phyloP scores from a whole-genome alignment of 257 asterid genomes.

The Rehmannia glutinosa region DNA sequence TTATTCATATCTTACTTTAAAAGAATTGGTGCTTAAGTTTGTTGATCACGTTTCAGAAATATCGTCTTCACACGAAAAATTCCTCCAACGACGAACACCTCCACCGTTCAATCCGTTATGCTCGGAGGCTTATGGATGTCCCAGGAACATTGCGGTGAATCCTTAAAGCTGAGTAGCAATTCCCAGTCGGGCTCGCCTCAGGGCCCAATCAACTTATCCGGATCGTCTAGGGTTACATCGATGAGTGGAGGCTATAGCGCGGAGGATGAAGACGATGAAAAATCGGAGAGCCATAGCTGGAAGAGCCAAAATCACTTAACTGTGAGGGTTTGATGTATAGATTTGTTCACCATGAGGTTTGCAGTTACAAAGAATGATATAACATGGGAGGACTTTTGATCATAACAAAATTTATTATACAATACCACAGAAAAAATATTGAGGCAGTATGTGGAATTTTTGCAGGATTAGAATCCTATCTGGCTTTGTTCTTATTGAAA shows the following conservation, averaged over 20 bases:
- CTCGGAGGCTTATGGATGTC: conserved; percentile 26
- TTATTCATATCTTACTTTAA: background rate
- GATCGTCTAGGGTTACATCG: conserved; percentile 39
- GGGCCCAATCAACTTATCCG: conserved; percentile 46
- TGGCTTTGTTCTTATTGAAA: conserved; percentile 9
- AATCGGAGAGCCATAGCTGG: conserved; percentile 50
- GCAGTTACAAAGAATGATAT: conserved; percentile 24
- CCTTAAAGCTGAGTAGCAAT: conserved; percentile 32
- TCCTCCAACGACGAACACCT: conserved; percentile 9
- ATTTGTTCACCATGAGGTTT: conserved; percentile 31
- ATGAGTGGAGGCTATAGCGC: conserved; percentile 27
- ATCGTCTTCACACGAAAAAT: conserved; percentile 63
- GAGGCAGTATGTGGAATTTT: conserved; percentile 42
- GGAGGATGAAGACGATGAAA: conserved; percentile 45
- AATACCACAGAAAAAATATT: conserved; percentile 29
- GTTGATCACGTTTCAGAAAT: conserved; percentile 53
- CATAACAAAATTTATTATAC: conserved; percentile 15
- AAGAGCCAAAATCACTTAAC: conserved; percentile 24
- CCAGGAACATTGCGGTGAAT: conserved; percentile 22
- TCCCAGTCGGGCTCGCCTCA: conserved; percentile 53
- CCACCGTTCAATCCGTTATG: conserved; percentile 13
- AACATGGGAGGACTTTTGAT: conserved; percentile 13
- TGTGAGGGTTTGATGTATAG: background rate
- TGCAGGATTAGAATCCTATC: conserved; percentile 51
- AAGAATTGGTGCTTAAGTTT: background rate